These are phyloP conservation scores for Austroboletus rostrupii DNA, from an alignment of 1,284 basidiomycete species.

Conservation along the genomic window DNA sequence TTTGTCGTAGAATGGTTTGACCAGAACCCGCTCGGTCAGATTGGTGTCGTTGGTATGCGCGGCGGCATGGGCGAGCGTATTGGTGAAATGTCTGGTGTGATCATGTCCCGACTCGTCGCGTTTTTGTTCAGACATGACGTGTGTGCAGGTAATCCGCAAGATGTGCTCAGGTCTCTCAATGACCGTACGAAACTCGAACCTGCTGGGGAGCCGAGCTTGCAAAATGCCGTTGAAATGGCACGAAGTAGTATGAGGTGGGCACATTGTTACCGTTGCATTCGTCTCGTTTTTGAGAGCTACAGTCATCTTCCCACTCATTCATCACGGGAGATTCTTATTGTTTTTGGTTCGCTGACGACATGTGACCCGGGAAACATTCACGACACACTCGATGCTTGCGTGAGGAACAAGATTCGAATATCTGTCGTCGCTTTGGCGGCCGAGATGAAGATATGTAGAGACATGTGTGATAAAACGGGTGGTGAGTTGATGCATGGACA, in stretches of 20 bases:
- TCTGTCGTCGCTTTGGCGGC: conserved; percentile 91
- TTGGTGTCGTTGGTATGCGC: conserved; percentile 89
- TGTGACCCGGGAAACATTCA: conserved; percentile 97
- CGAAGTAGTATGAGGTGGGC: conserved; percentile 80
- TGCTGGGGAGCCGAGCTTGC: conserved; percentile 88
- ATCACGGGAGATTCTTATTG: conserved; percentile 89
- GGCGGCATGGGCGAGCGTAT: conserved; percentile 83
- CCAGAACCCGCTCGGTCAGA: conserved; percentile 98
- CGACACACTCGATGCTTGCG: conserved; percentile 80
- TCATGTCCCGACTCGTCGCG: conserved; percentile 33
- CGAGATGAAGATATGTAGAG: conserved; percentile 96
- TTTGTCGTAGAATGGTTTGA: conserved; percentile 99
- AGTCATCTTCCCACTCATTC: conserved; percentile 95
- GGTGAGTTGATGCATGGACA: conserved; percentile 45
- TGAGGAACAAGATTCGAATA: conserved; percentile 82
- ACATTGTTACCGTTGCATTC: no score
- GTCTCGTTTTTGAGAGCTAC: conserved; percentile 8
- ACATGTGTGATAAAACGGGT: conserved; percentile 84
- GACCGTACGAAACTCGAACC: conserved; percentile 90
- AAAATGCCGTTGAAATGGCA: conserved; percentile 97
- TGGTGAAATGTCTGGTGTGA: no score
- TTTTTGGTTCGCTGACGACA: conserved; percentile 94
- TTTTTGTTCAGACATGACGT: no score
- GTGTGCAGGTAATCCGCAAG: conserved; percentile 97
- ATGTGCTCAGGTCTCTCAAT: conserved; percentile 80